Base-by-base conservation (phyloP, 768 basidiomycete species). In the Rhodotorula paludigena region DNA sequence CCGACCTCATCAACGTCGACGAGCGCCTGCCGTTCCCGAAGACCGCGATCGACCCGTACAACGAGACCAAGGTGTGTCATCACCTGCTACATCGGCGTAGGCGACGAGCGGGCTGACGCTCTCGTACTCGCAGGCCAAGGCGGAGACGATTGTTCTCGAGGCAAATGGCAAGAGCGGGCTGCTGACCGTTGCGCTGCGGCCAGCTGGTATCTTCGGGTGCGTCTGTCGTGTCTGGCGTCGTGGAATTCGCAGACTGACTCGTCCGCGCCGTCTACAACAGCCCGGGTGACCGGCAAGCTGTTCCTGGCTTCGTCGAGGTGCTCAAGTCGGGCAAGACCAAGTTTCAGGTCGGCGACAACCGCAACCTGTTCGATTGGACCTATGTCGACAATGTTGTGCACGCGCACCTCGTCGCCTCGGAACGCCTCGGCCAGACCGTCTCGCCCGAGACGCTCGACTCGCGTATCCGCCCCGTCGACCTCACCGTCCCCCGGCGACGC, bases 361-460 rank as follows among this genome's bases (percentile, higher is more conserved):
- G 84, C 70, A 98, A 98, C 77, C 79, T 98, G 7, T 92, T 90
- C 75, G 96, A 98, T 79, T 92, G 89, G 85, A 96, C 93, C 10
- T 97, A 97, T 76, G 91, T 98, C 74, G 91, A 86, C 60, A 99
- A 99, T 77, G 87, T 94, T 68, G 94, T 92, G 2, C 85, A 88
- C 74, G 93, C 92, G 7, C 96, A 99, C 77, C 81, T 99, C 21
- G 84, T 98, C 58, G 96, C 96, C 18, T 88, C 89, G 30, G 93
- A 97, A 81, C 89, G 86, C 76, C 85, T 99, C 49, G 76, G 56
- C 20, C 41, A 60, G 15, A 14, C 63, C 61, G 56, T 57, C 70
- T 57, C 68, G 77, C 81, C 38, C 72, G 74, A 7, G 75, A 33
- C 47, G 80, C 82, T 55, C 79, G 80, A 62, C 59, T 76, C 18